Base-by-base conservation (phyloP, 2,329 filamentous ascomycete genomes). In the Tympanopsis confertula region DNA sequence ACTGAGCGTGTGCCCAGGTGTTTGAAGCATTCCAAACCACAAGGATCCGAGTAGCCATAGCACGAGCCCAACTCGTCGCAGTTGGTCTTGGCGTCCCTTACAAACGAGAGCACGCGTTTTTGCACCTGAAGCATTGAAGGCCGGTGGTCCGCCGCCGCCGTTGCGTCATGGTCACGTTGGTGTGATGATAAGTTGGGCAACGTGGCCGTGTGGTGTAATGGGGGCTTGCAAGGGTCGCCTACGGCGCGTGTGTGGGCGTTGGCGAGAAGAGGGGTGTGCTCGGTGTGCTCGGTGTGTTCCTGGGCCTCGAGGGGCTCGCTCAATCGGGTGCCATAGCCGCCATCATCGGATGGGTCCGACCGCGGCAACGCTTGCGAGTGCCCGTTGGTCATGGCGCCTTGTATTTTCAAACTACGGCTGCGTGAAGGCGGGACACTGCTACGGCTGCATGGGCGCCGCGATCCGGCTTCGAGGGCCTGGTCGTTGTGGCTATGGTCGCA, bases 401-500 rank as follows among this genome's bases (percentile, higher is more conserved):
- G 7, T n/a, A 7, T 26, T 26, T n/a, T n/a, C 22, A 26, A n/a
- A n/a, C 22, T 26, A 7, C 22, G 22, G 22, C 7, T 10, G 7
- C 22, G 22, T n/a, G 22, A 26, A 7, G 22, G 7, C 22, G 7
- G 22, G 7, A 7, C 7, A 26, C 22, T 26, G 22, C 22, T n/a
- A 26, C n/a, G 22, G 22, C 22, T 26, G n/a, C 22, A 26, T 7
- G 22, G n/a, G 7, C 22, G 22, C 7, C n/a, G 22, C 44, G 18
- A 49, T 44, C 38, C 50, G 56, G 4, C 53, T 52, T 38, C 56
- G 22, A 26, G 50, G 39, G 57, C 57, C 42, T 68, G 60, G 15
- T 78, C 78, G 12, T 74, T 68, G 49, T 88, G 82, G 33, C 68
- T 73, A 50, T 87, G 82, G 44, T 86, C 82, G 57, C 85, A 91